Conservation (phyloP, 2,329 filamentous ascomycete species). For the Lecanoromycetidae sp. region DNA sequence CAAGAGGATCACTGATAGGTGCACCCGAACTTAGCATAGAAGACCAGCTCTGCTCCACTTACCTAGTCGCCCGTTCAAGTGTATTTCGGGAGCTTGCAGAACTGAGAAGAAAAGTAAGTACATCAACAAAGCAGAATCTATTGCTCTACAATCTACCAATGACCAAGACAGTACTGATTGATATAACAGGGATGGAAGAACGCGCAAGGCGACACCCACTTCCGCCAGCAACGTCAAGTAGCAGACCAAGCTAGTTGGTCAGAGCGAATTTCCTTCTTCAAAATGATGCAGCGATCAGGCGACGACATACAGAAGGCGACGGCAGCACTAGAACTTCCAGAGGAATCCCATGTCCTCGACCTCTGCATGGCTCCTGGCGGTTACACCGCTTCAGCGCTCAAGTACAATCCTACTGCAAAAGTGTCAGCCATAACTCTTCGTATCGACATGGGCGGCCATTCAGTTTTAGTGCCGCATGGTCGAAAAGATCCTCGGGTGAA, state of each 20-base stretch:
- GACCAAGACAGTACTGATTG: not conserved
- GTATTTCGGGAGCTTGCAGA: not conserved
- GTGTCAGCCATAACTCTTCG: constrained; percentile 35
- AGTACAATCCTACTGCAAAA: constrained; percentile 27
- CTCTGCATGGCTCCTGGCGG: constrained; percentile 46
- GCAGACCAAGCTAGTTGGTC: not conserved
- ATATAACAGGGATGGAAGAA: not conserved
- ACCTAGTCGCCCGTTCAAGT: not conserved
- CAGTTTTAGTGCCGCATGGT: constrained; percentile 23
- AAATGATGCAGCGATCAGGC: constrained; percentile 21
- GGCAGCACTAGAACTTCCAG: constrained; percentile 11
- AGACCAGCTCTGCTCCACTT: not conserved
- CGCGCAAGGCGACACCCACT: not conserved
- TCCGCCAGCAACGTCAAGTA: not conserved
- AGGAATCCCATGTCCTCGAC: constrained; percentile 42
- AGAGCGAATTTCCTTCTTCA: constrained; percentile 13
- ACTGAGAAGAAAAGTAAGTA: not conserved
- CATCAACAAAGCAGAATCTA: too few relatives aligned
- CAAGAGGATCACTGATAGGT: too few relatives aligned
- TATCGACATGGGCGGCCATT: constrained; percentile 30
- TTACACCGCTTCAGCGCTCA: constrained; percentile 32
- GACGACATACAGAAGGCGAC: constrained; percentile 20
- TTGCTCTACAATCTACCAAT: not conserved
- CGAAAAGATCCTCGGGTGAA: constrained; percentile 14
- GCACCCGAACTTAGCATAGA: not conserved